Conservation (phyloP, 306 rosid genomes). For the Senna tora region DNA sequence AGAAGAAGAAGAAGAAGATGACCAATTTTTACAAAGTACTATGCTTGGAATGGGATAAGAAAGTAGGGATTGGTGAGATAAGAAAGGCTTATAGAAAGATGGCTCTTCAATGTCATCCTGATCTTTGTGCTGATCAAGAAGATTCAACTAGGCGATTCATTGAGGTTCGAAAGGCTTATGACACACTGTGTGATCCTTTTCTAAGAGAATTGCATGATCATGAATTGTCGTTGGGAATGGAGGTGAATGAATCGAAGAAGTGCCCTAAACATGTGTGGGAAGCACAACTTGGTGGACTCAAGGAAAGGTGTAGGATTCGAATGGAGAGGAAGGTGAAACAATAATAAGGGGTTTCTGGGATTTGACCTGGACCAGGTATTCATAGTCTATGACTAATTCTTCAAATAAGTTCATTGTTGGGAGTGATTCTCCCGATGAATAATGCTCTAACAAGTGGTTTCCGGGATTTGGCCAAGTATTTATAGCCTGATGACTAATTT, state of each 20-base stretch:
- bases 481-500: too few relatives aligned
- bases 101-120: conserved; percentile 50
- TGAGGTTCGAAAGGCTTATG: conserved; percentile 46
- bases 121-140: conserved; percentile 36
- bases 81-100: conserved; percentile 46
- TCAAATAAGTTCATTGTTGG: too few relatives aligned
- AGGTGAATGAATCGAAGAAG: neutral
- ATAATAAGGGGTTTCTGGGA: too few relatives aligned
- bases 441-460: too few relatives aligned
- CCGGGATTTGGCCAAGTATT: too few relatives aligned
- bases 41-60: conserved; percentile 40
- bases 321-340: conserved; percentile 18
- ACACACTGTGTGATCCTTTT: conserved; percentile 47
- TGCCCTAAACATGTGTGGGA: conserved; percentile 46
- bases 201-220: conserved; percentile 42
- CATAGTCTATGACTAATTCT: too few relatives aligned
- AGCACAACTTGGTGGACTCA: conserved; percentile 41
- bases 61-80: conserved; percentile 36
- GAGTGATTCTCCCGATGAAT: too few relatives aligned
- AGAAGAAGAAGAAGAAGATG: conserved; percentile 9
- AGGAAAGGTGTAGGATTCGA: conserved; percentile 37
- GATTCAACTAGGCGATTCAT: conserved; percentile 44
- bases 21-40: conserved; percentile 41
- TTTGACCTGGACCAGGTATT: too few relatives aligned
- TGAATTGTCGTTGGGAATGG: conserved; percentile 7